A percentile compares a stretch with the other conserved stretches of the same genome.
Evolutionary conservation across 139 green algal genomes (phyloP).

Genomic region (Spirogloea muscicola): DNA sequence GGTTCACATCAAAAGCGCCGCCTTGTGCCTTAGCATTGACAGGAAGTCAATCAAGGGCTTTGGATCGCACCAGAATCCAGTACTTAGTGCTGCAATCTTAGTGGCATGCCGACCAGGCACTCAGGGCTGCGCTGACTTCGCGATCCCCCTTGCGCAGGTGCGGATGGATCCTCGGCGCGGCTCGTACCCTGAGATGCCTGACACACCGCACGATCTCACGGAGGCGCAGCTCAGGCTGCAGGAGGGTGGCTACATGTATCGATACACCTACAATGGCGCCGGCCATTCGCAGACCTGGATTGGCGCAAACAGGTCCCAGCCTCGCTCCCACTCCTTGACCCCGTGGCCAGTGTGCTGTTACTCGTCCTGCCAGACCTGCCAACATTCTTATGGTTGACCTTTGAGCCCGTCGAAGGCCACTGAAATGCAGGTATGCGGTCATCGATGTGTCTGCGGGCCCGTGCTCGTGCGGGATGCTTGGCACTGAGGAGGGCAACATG

Average conservation of each 20-base stretch:
- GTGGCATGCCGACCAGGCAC: background rate
- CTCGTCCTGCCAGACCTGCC: too few species aligned
- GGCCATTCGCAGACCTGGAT: slow-evolving; percentile 9
- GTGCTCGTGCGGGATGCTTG: background rate
- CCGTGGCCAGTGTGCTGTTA: too few species aligned
- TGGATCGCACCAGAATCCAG: background rate
- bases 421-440: slow-evolving; percentile 45
- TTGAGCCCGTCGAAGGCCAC: too few species aligned
- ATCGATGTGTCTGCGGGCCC: slow-evolving; percentile 43
- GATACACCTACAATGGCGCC: slow-evolving; percentile 2
- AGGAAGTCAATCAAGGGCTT: background rate
- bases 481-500: background rate
- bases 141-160: background rate
- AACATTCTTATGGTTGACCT: too few species aligned
- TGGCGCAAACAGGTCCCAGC: background rate
- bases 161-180: slow-evolving; percentile 1
- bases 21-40: too few species aligned
- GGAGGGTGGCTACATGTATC: slow-evolving; percentile 8
- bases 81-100: background rate
- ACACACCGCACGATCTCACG: background rate
- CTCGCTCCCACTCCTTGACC: too few species aligned
- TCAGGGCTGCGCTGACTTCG: background rate
- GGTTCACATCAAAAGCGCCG: too few species aligned
- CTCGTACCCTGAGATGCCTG: background rate
- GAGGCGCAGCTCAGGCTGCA: background rate